Evolutionary conservation across 2,329 filamentous ascomycete species (phyloP), one percentile per base, ranked within the genome.

Genomic region (Aspergillus udagawae): DNA sequence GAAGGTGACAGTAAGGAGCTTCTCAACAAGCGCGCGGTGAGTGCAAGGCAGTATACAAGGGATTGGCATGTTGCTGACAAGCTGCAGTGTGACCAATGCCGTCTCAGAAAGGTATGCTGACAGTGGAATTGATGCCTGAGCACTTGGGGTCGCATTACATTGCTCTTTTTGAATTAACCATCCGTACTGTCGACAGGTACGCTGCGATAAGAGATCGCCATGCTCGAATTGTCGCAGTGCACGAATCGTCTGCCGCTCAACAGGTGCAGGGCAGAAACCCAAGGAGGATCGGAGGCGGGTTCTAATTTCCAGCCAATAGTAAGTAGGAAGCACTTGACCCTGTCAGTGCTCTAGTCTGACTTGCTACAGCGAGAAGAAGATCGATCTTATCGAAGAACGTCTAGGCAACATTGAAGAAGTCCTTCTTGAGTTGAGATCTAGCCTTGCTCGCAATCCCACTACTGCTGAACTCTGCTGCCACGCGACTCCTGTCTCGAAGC

Each of bases 351-450:
- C 51, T 28, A 9, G 9, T 52, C 23, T 48, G 23, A 59, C 28
- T 64, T 28, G 61, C 52, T 23, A 17, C 49, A 82, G 79, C 67
- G 81, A 83, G 64, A 78, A 73, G 63, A 82, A 82, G 65, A 80
- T 83, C 51, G 80, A 82, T 58, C 65, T 77, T 12, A 82, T 83
- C 52, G 80, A 82, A 62, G 75, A 79, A 29, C 75, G 80, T 17
- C 68, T 83, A 8, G 72, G 73, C 6, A 72, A 73, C n/a, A 81
- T 83, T 44, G 80, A 83, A 60, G 65, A 51, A 67, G 67, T 65
- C 62, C 64, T 69, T 17, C 60, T 47, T 38, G 66, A 70, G 48
- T 51, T 73, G 14, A 63, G 63, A 55, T 51, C 60, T 52, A 53
- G 42, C 23, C 50, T 61, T 57, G 9, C 60, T 49, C 35, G 56